Conservation (phyloP, 176 grass and related monocot genomes). For the Saccharum spontaneum region DNA sequence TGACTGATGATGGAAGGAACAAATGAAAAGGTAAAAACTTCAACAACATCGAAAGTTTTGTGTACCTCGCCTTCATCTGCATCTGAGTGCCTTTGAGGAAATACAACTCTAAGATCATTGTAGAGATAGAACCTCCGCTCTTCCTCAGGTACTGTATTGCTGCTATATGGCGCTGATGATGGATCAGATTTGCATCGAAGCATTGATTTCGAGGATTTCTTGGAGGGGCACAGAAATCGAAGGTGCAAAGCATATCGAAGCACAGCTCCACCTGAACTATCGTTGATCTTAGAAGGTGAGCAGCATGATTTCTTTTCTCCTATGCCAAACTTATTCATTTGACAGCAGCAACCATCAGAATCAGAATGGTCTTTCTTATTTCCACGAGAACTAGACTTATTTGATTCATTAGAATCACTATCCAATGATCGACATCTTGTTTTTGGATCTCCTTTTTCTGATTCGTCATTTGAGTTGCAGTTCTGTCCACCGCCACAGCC, state of each 20-base stretch:
- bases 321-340: slow-evolving; percentile 27
- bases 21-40: background rate
- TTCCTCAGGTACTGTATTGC: slow-evolving; percentile 22
- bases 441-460: slow-evolving; percentile 26
- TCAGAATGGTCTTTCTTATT: slow-evolving; percentile 36
- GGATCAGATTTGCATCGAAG: slow-evolving; percentile 79
- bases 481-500: slow-evolving; percentile 15
- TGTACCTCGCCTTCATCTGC: slow-evolving; percentile 93
- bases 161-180: slow-evolving; percentile 38
- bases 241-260: slow-evolving; percentile 93
- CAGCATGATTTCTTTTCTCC: slow-evolving; percentile 40
- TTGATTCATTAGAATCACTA: slow-evolving; percentile 35
- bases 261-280: slow-evolving; percentile 52
- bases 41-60: background rate
- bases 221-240: slow-evolving; percentile 74
- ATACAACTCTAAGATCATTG: slow-evolving; percentile 96
- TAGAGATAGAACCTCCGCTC: slow-evolving; percentile 87
- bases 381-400: slow-evolving; percentile 36
- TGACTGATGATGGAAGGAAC: background rate
- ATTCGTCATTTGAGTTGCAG: slow-evolving; percentile 35
- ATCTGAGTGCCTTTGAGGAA: slow-evolving; percentile 95
- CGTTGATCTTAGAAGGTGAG: slow-evolving; percentile 63
- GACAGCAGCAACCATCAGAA: slow-evolving; percentile 47
- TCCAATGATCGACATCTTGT: slow-evolving; percentile 22
- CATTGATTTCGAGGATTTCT: slow-evolving; percentile 71